A percentile compares a stretch with the other conserved stretches of the same genome.
Conservation (phyloP, 257 asterid species). For the Capsicum rhomboideum region DNA sequence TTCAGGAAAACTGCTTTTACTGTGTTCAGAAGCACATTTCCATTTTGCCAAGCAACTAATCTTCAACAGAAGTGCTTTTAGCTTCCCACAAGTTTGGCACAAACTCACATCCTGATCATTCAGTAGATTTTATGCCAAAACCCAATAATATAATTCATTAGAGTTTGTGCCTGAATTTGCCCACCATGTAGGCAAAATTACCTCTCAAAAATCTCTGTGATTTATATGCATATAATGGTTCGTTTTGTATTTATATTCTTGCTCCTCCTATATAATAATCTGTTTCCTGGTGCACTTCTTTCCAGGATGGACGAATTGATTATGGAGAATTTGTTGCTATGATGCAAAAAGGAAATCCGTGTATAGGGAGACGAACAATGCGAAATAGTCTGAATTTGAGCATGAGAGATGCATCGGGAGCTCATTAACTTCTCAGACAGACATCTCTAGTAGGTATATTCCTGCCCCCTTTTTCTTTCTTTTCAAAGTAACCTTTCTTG, state of each 20-base stretch:
- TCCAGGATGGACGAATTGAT: constrained; percentile 44
- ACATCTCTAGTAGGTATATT: constrained; percentile 3
- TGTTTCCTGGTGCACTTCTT: not conserved
- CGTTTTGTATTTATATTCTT: not conserved
- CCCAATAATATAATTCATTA: not conserved
- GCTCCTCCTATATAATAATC: not conserved
- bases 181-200: not conserved
- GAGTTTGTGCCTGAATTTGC: not conserved
- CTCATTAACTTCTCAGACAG: constrained; percentile 5
- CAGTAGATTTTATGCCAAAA: not conserved
- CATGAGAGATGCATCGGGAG: constrained; percentile 37
- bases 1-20: not conserved
- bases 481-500: not conserved
- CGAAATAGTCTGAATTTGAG: constrained; percentile 39
- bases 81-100: not conserved
- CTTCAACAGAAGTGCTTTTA: not conserved
- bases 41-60: not conserved
- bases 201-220: not conserved
- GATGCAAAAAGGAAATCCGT: constrained; percentile 44
- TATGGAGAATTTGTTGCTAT: constrained; percentile 50
- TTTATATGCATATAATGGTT: not conserved
- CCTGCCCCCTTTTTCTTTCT: not conserved
- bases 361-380: constrained; percentile 45
- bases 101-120: not conserved
- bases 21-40: not conserved